Percentiles rank a stretch among this genome's conserved stretches.
These are phyloP conservation scores for Puccinellia tenuiflora DNA, from an alignment of 176 grass and related monocot genomes.

Conservation along the genomic window DNA sequence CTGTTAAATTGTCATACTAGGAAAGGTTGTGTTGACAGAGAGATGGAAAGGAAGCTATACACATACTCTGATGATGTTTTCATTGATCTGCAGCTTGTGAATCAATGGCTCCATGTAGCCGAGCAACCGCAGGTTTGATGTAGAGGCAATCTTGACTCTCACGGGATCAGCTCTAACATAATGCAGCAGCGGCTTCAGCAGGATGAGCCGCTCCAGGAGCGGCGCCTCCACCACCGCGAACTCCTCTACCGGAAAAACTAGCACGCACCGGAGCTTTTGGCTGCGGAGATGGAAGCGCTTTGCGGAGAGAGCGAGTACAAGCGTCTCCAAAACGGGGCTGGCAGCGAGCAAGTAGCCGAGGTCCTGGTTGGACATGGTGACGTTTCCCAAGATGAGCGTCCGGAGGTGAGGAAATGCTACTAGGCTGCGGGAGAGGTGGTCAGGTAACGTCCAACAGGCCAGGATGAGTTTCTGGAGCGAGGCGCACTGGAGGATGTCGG, in stretches of 20 bases:
- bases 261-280: slow-evolving; percentile 12
- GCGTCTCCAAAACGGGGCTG: neutral
- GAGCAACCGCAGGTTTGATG: neutral
- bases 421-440: neutral
- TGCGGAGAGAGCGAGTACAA: neutral
- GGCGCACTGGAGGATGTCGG: neutral
- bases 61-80: neutral
- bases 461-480: neutral
- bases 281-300: neutral
- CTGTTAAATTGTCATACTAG: neutral
- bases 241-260: neutral
- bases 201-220: slow-evolving; percentile 5
- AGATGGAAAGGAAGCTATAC: neutral
- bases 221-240: neutral
- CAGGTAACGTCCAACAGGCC: neutral
- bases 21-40: neutral
- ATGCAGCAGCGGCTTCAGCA: neutral
- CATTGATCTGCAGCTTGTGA: neutral
- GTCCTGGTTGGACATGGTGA: neutral
- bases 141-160: neutral
- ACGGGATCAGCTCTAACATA: neutral
- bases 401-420: neutral
- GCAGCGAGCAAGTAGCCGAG: neutral
- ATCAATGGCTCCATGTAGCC: neutral
- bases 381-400: neutral